These are phyloP conservation scores for Sporothrix euskadiensis DNA, from an alignment of 2,329 filamentous ascomycete species.

Conservation along the genomic window DNA sequence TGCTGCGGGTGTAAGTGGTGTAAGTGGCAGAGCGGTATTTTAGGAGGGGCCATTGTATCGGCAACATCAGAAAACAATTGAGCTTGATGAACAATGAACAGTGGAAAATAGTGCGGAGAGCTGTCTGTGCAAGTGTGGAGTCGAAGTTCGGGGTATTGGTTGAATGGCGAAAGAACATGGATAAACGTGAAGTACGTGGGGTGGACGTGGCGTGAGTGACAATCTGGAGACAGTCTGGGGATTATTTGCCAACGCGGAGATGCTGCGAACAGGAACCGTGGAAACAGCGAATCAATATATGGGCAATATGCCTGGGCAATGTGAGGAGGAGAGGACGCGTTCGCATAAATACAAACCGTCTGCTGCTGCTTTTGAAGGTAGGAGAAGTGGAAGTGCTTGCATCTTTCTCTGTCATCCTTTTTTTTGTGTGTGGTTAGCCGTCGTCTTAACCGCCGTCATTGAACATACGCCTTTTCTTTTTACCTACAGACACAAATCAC, in stretches of 20 bases:
- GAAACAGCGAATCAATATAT: background rate
- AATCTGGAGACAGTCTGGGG: background rate
- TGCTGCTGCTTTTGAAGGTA: background rate
- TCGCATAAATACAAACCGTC: slow-evolving; percentile 2
- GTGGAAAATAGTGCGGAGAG: background rate
- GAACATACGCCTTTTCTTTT: too few species aligned
- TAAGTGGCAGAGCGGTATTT: background rate
- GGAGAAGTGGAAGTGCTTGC: background rate
- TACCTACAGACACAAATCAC: background rate
- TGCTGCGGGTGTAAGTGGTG: background rate
- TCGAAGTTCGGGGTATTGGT: background rate
- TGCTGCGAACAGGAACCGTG: background rate
- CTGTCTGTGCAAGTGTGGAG: background rate
- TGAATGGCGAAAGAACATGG: background rate
- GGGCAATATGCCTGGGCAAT: background rate
- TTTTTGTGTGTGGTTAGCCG: background rate
- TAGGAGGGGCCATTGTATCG: background rate
- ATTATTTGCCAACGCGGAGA: background rate
- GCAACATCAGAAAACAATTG: background rate
- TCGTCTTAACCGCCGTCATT: background rate
- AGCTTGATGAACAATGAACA: background rate
- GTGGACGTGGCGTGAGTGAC: background rate
- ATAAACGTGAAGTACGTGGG: background rate
- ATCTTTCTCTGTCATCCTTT: background rate
- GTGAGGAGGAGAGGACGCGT: background rate